phyloP scores from a whole-genome alignment of 805 yeast species.

The Yamadazyma olivae region DNA sequence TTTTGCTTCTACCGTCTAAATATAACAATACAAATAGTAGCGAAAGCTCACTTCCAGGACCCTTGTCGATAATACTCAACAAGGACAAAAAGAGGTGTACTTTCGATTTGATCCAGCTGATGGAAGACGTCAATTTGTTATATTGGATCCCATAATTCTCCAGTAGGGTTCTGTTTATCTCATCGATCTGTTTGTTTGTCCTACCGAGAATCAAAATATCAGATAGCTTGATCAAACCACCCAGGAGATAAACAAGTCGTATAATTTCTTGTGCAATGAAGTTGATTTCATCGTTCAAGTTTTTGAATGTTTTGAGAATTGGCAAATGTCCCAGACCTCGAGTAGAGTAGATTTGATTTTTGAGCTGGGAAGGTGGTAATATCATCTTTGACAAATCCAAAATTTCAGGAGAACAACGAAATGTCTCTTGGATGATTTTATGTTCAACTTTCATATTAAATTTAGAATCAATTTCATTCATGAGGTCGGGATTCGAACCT shows the following conservation, averaged over 20 bases:
- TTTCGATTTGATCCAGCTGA: conserved; percentile 50
- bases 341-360: conserved; percentile 10
- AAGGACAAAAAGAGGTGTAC: conserved; percentile 47
- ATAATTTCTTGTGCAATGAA: conserved; percentile 46
- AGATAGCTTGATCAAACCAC: conserved; percentile 37
- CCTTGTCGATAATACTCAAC: conserved; percentile 39
- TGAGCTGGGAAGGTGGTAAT: conserved; percentile 2
- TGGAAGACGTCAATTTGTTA: conserved; percentile 43
- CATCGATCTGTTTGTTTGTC: conserved; percentile 48
- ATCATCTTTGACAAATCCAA: conserved; percentile 37
- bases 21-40: conserved; percentile 23
- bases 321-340: conserved; percentile 22
- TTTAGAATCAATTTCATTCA: conserved; percentile 20
- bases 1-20: conserved; percentile 20
- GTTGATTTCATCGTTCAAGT: conserved; percentile 34
- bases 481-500: conserved; percentile 44
- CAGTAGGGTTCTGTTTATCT: conserved; percentile 32
- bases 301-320: conserved; percentile 13
- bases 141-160: conserved; percentile 39
- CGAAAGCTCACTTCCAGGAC: conserved; percentile 30
- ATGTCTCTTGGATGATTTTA: conserved; percentile 49
- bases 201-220: conserved; percentile 55
- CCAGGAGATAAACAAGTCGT: conserved; percentile 37
- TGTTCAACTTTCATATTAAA: conserved; percentile 20
- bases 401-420: conserved; percentile 61